phyloP scores from a whole-genome alignment of 208 protist genomes.

The Leishmania major region DNA sequence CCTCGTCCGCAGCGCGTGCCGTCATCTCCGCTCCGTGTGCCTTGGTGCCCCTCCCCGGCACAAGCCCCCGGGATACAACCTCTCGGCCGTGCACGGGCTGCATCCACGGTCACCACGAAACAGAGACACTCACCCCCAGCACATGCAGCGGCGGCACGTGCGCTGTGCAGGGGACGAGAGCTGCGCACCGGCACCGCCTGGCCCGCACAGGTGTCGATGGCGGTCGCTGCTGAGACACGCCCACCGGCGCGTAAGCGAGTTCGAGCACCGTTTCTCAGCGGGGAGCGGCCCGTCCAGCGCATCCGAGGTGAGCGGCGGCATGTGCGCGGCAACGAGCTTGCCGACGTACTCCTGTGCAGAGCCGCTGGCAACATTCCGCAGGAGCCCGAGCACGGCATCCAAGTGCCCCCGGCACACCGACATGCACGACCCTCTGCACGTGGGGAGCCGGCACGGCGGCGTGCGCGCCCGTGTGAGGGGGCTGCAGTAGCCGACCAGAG shows the following conservation, averaged over 20 bases:
- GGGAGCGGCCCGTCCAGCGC: background rate
- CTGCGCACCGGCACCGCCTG: background rate
- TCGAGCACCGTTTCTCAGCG: background rate
- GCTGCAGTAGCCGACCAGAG: constrained; percentile 22
- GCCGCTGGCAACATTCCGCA: background rate
- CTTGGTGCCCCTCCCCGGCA: background rate
- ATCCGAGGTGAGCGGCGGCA: background rate
- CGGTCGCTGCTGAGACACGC: background rate
- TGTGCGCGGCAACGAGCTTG: background rate
- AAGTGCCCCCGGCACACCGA: constrained; percentile 10
- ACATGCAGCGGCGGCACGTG: background rate
- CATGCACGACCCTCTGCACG: constrained; percentile 10
- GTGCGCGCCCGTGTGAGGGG: constrained; percentile 2
- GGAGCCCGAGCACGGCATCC: too few species aligned
- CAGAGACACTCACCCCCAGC: background rate
- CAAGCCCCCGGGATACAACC: too few species aligned
- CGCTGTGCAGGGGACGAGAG: constrained; percentile 7
- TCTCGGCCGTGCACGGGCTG: background rate
- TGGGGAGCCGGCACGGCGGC: background rate
- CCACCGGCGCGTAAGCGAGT: background rate
- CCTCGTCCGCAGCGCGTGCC: too few species aligned
- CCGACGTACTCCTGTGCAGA: background rate
- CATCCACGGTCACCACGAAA: background rate
- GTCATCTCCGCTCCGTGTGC: background rate
- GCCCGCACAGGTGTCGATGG: background rate